These are phyloP conservation scores for Neohortaea acidophila DNA, from an alignment of 495 filamentous ascomycete species.

Conservation along the genomic window DNA sequence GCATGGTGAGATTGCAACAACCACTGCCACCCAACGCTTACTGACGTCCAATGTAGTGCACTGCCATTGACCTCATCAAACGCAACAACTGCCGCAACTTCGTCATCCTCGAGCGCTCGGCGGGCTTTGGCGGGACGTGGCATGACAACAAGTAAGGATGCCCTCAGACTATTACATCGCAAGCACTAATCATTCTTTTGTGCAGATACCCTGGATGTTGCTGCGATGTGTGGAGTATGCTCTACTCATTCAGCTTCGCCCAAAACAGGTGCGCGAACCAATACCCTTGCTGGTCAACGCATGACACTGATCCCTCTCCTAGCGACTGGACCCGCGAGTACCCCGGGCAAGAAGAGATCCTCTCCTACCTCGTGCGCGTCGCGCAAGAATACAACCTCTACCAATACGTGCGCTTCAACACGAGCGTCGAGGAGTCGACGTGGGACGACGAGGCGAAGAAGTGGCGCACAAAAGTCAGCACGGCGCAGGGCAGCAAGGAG, in stretches of 20 bases:
- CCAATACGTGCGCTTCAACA: constrained; percentile 42
- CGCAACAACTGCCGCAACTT: constrained; percentile 39
- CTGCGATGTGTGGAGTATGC: constrained; percentile 35
- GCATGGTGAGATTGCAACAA: no score
- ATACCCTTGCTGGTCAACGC: constrained; percentile 36
- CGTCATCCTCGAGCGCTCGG: constrained; percentile 40
- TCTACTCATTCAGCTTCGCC: constrained; percentile 54
- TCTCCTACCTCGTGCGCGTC: constrained; percentile 40
- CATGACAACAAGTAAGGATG: constrained; percentile 40
- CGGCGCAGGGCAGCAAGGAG: constrained; percentile 32
- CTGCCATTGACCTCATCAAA: constrained; percentile 42
- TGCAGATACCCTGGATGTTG: constrained; percentile 30
- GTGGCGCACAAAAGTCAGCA: constrained; percentile 36
- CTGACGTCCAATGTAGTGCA: no score
- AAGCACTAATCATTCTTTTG: not conserved
- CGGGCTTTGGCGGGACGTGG: constrained; percentile 41
- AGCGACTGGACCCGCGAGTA: constrained; percentile 48
- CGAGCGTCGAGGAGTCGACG: constrained; percentile 32
- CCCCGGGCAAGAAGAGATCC: constrained; percentile 46
- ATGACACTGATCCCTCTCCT: constrained; percentile 39
- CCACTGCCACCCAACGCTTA: no score
- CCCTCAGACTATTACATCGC: constrained; percentile 11
- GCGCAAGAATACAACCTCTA: constrained; percentile 46
- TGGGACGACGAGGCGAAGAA: constrained; percentile 43
- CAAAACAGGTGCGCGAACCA: constrained; percentile 41